These are phyloP conservation scores for Erysimum cheiri DNA, from an alignment of 441 rosid species.

Conservation along the genomic window DNA sequence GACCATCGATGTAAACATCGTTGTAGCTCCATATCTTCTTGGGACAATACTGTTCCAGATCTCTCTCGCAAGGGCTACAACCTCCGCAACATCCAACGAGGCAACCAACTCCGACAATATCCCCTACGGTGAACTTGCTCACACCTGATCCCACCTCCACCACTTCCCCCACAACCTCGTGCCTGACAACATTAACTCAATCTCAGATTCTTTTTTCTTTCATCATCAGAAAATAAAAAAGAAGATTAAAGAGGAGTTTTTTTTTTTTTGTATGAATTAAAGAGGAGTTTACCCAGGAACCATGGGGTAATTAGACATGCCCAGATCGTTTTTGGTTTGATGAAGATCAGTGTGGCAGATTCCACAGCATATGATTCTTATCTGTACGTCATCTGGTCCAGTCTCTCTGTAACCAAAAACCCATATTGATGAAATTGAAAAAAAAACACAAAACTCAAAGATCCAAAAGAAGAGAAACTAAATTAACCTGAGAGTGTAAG, in stretches of 20 bases:
- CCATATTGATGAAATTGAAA: not conserved
- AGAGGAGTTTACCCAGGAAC: conserved; percentile 60
- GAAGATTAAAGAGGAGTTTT: too few relatives aligned
- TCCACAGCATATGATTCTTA: conserved; percentile 62
- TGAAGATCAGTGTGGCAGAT: conserved; percentile 75
- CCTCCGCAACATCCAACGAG: conserved; percentile 70
- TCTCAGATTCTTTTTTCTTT: not conserved
- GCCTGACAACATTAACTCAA: conserved; percentile 44
- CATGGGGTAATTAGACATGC: conserved; percentile 76
- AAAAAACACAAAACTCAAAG: not conserved
- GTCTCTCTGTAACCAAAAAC: conserved; percentile 49
- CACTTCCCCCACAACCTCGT: conserved; percentile 77
- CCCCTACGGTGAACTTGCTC: conserved; percentile 58
- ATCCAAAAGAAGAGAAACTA: not conserved
- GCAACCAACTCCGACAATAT: conserved; percentile 60
- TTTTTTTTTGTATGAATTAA: too few relatives aligned
- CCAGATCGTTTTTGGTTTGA: conserved; percentile 64
- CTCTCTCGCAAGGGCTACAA: conserved; percentile 62
- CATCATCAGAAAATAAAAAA: too few relatives aligned
- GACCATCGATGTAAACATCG: conserved; percentile 66
- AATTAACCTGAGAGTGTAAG: conserved; percentile 68
- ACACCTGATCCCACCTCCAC: conserved; percentile 67
- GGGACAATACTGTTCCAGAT: conserved; percentile 65
- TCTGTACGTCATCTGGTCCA: conserved; percentile 61
- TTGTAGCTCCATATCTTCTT: conserved; percentile 79